Evolutionary conservation across 371 early-diverging fungal genomes (phyloP), one percentile per base, ranked within the genome.

Genomic region (Mortierella sp.): DNA sequence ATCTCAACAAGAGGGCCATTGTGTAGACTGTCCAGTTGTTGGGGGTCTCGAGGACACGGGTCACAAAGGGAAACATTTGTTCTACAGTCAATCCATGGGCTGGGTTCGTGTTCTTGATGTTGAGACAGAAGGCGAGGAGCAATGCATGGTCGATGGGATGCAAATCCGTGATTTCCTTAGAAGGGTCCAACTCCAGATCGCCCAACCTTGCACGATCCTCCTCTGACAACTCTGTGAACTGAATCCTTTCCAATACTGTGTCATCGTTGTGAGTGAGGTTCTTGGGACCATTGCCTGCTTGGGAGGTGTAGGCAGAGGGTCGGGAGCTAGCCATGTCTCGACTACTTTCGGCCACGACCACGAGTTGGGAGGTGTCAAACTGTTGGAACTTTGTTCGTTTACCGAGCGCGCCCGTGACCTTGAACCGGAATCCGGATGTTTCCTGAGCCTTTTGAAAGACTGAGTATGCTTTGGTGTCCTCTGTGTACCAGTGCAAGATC

Each of bases 11-110:
- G 23, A 98, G 83, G 12, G 89, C 97, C 95, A 96, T 95, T 19
- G 98, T 95, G 84, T 97, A 93, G 14, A 98, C 95, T 84, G 94
- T 94, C 98, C 98, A 98, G 85, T 98, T 98, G 84, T 94, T 94
- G 45, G 97, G 91, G 69, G 96, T 91, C 71, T 94, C 95, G 43
- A 97, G 83, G 16, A 97, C 95, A 62, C 98, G 92, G 58, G 90
- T 83, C 7, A 97, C 95, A 76, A 92, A 97, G 14, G 99, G 96
- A 29, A 88, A 76, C 97, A 97, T 97, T 83, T 97, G 91, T 79
- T 98, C 97, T 25, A 86, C 85, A 7, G 97, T 97, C 26, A 98
- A 84, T 28, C 96, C 99, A 66, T 97, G 91, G 19, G 85, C 90
- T 1, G 98, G 97, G 69, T 96, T 97, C 28, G 93, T 92, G 83